Evolutionary conservation across 306 rosid species (phyloP).

Genomic region (Dicorynia guianensis): DNA sequence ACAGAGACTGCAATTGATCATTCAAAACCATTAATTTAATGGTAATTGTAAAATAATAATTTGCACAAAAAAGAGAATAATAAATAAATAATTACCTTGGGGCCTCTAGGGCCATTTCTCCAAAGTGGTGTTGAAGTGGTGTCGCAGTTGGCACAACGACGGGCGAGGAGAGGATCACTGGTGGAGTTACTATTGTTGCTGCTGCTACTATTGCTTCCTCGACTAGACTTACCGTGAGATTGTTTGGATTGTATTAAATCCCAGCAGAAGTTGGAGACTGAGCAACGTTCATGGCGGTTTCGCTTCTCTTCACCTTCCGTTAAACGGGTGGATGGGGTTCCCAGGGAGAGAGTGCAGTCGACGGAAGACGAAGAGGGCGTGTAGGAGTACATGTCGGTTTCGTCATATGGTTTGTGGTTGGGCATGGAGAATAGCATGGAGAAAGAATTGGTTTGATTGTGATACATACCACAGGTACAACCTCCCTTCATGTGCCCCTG

Average conservation of each 20-base stretch:
- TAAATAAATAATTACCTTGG: constrained; percentile 62
- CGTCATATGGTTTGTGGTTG: constrained; percentile 51
- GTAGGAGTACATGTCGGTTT: constrained; percentile 47
- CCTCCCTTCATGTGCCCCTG: constrained; percentile 71
- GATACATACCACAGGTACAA: constrained; percentile 70
- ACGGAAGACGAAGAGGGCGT: constrained; percentile 65
- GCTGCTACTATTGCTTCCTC: constrained; percentile 24
- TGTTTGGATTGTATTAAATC: constrained; percentile 73
- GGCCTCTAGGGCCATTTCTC: constrained; percentile 98
- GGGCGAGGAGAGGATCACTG: constrained; percentile 81
- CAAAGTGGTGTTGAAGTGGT: constrained; percentile 98
- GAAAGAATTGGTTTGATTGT: constrained; percentile 64
- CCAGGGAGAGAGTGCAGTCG: constrained; percentile 94
- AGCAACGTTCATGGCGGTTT: constrained; percentile 42
- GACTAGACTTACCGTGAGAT: constrained; percentile 41
- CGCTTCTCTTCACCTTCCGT: constrained; percentile 52
- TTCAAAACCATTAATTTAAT: not conserved
- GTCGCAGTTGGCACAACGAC: constrained; percentile 97
- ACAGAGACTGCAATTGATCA: constrained; percentile 71
- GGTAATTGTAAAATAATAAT: not conserved
- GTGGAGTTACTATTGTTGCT: not conserved
- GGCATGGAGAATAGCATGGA: constrained; percentile 72
- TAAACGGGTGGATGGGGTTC: constrained; percentile 84
- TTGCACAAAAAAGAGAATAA: not conserved
- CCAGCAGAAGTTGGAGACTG: constrained; percentile 69